A percentile compares a stretch with the other conserved stretches of the same genome.
Conservation (phyloP, 2,329 filamentous ascomycete species). For the Fusarium euwallaceae region DNA sequence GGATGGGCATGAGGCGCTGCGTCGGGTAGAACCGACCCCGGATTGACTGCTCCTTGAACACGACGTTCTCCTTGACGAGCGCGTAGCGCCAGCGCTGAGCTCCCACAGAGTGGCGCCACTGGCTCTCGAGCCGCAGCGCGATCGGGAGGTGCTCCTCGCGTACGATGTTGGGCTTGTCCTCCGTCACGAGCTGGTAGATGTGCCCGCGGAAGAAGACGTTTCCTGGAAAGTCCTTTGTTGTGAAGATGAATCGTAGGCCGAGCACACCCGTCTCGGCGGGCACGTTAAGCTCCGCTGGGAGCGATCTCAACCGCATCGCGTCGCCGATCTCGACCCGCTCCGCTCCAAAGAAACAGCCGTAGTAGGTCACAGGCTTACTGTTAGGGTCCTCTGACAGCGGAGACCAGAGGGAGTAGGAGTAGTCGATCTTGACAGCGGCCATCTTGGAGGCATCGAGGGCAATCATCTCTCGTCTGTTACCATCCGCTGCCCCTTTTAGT, state of each 20-base stretch:
- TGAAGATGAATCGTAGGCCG: conserved; percentile 58
- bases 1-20: conserved; percentile 64
- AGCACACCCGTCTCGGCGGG: conserved; percentile 51
- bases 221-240: conserved; percentile 52
- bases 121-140: conserved; percentile 56
- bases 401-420: conserved; percentile 64
- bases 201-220: conserved; percentile 57
- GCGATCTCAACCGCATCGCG: conserved; percentile 61
- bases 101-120: conserved; percentile 54
- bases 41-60: conserved; percentile 62
- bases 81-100: conserved; percentile 54
- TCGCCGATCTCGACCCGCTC: conserved; percentile 64
- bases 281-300: conserved; percentile 53
- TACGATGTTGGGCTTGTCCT: conserved; percentile 47
- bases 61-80: conserved; percentile 60
- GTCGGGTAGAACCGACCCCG: conserved; percentile 71
- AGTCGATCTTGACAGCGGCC: conserved; percentile 62
- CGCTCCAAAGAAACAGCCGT: conserved; percentile 65
- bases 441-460: conserved; percentile 66
- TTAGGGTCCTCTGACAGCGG: conserved; percentile 49
- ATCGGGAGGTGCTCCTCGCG: conserved; percentile 57
- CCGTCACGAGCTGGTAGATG: conserved; percentile 53
- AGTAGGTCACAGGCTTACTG: conserved; percentile 54
- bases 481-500: conserved; percentile 51
- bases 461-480: conserved; percentile 56